These are phyloP conservation scores for Mucor saturninus DNA, from an alignment of 371 early-diverging fungal genomes.

Conservation along the genomic window DNA sequence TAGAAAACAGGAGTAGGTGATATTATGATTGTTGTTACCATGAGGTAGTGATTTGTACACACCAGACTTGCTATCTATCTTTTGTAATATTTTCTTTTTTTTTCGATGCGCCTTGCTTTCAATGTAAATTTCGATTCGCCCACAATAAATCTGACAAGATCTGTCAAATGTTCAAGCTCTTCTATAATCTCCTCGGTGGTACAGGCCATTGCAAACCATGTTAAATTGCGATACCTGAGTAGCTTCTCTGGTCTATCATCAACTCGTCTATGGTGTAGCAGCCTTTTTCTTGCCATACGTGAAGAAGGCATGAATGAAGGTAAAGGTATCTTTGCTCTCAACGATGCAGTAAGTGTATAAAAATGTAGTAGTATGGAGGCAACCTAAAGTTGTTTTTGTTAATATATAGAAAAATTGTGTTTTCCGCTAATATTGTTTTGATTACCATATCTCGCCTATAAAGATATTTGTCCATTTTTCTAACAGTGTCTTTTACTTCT, in stretches of 20 bases:
- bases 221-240: constrained; percentile 35
- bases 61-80: neutral
- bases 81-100: neutral
- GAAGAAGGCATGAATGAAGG: constrained; percentile 63
- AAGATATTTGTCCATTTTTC: constrained; percentile 35
- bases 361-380: constrained; percentile 51
- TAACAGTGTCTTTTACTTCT: constrained; percentile 40
- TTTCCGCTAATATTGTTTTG: neutral
- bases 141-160: constrained; percentile 41
- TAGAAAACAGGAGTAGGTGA: too few relatives aligned
- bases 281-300: constrained; percentile 48
- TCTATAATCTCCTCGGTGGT: constrained; percentile 59
- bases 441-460: constrained; percentile 60
- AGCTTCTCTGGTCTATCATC: constrained; percentile 12
- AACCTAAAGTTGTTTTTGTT: constrained; percentile 20
- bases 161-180: constrained; percentile 50
- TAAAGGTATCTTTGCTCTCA: constrained; percentile 56
- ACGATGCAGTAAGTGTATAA: constrained; percentile 54
- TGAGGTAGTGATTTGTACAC: too few relatives aligned
- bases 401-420: neutral
- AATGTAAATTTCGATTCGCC: constrained; percentile 41
- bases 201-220: constrained; percentile 49
- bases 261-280: constrained; percentile 31
- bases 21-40: too few relatives aligned
- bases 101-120: constrained; percentile 31